These are phyloP conservation scores for Saccharomyces pastorianus DNA, from an alignment of 1,139 yeast genomes.

Conservation along the genomic window DNA sequence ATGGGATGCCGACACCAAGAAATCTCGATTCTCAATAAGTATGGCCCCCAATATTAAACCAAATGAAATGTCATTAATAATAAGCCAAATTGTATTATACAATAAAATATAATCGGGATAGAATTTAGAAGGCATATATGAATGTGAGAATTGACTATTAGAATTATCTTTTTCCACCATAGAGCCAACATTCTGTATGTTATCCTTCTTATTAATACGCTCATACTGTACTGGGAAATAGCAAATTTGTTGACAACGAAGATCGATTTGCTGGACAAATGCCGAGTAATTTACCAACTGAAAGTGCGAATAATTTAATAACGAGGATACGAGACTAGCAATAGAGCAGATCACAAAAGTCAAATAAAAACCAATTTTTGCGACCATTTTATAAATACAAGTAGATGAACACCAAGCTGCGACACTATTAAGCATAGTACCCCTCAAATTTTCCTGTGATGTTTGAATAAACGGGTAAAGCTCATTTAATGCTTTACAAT, in stretches of 20 bases:
- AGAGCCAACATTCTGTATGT: background rate
- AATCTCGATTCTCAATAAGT: slow-evolving; percentile 39
- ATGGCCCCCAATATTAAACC: slow-evolving; percentile 57
- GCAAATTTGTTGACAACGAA: slow-evolving; percentile 68
- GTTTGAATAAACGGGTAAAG: slow-evolving; percentile 12
- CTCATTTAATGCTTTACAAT: slow-evolving; percentile 16
- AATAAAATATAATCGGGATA: slow-evolving; percentile 76
- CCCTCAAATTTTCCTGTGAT: slow-evolving; percentile 1
- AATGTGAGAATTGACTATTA: background rate
- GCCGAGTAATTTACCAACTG: slow-evolving; percentile 45
- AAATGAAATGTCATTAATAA: slow-evolving; percentile 68
- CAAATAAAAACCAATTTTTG: slow-evolving; percentile 6
- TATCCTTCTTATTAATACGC: slow-evolving; percentile 32
- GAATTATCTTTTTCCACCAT: background rate
- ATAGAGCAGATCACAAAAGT: slow-evolving; percentile 24
- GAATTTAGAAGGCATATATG: slow-evolving; percentile 25
- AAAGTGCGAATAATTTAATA: slow-evolving; percentile 34
- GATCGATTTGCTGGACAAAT: slow-evolving; percentile 68
- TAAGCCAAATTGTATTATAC: slow-evolving; percentile 83
- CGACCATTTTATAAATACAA: background rate
- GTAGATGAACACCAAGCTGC: slow-evolving; percentile 1
- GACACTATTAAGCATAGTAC: background rate
- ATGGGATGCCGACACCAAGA: slow-evolving; percentile 18
- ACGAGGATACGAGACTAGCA: slow-evolving; percentile 33
- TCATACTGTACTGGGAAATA: slow-evolving; percentile 77